A percentile compares a stretch with the other conserved stretches of the same genome.
phyloP scores from a whole-genome alignment of 768 basidiomycete genomes.

The Pleurotus tuoliensis region DNA sequence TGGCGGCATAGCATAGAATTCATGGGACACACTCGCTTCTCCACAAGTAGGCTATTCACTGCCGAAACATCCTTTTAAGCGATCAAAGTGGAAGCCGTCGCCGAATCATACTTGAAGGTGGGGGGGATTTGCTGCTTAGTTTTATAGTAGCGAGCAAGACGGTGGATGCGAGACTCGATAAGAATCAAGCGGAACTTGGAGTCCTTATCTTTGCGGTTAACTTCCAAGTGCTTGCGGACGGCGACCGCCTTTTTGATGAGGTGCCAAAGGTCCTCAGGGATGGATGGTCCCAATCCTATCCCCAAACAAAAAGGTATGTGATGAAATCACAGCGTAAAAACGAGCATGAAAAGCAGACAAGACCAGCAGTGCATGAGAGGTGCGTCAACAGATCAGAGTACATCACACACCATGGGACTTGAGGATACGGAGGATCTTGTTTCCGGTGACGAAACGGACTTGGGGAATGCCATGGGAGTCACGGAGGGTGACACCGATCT shows the following conservation, averaged over 20 bases:
- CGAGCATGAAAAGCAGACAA: slow-evolving; percentile 6
- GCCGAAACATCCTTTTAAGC: slow-evolving; percentile 43
- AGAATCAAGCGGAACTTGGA: slow-evolving; percentile 93
- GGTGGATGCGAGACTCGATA: slow-evolving; percentile 98
- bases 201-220: slow-evolving; percentile 99
- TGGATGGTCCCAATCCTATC: slow-evolving; percentile 92
- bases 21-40: not conserved
- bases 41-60: too few relatives aligned
- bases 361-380: slow-evolving; percentile 12
- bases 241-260: slow-evolving; percentile 99
- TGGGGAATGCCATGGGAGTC: slow-evolving; percentile 98
- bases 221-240: slow-evolving; percentile 97
- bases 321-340: slow-evolving; percentile 8
- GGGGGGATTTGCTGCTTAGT: slow-evolving; percentile 96
- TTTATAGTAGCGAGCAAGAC: slow-evolving; percentile 97
- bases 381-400: slow-evolving; percentile 10
- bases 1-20: not conserved
- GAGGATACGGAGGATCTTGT: slow-evolving; percentile 98
- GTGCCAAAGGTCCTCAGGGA: slow-evolving; percentile 99
- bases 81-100: slow-evolving; percentile 88
- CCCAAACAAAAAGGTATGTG: slow-evolving; percentile 47
- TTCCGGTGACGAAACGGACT: slow-evolving; percentile 97
- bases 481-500: slow-evolving; percentile 96
- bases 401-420: slow-evolving; percentile 79
- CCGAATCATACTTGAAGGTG: slow-evolving; percentile 98